Evolutionary conservation across 176 grass and related monocot genomes (phyloP).

Genomic region (Oryza meridionalis): DNA sequence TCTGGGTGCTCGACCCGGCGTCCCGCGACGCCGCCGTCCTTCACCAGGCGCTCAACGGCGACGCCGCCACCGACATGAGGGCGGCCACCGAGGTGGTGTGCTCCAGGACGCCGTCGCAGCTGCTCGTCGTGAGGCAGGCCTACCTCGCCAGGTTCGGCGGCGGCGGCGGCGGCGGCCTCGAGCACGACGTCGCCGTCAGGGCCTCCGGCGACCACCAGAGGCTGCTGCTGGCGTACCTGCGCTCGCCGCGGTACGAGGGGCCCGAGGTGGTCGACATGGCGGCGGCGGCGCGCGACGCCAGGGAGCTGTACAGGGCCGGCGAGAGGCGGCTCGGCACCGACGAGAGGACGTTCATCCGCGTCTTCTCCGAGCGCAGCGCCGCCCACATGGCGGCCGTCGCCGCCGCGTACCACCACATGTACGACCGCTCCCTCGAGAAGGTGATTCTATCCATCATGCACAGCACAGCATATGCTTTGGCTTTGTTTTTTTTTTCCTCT

Average conservation of each 20-base stretch:
- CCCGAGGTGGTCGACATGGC: slow-evolving; percentile 48
- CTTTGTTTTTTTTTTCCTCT: background rate
- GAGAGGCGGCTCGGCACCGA: slow-evolving; percentile 81
- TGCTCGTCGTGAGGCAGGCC: slow-evolving; percentile 56
- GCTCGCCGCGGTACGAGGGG: slow-evolving; percentile 47
- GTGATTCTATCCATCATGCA: slow-evolving; percentile 6
- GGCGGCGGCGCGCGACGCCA: slow-evolving; percentile 52
- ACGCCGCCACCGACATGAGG: slow-evolving; percentile 47
- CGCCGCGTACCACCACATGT: slow-evolving; percentile 55
- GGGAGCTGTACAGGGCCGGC: slow-evolving; percentile 71
- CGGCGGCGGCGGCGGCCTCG: slow-evolving; percentile 42
- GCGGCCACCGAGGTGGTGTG: slow-evolving; percentile 81
- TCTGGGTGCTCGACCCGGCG: slow-evolving; percentile 86
- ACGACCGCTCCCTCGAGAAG: slow-evolving; percentile 54
- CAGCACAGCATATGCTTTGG: background rate
- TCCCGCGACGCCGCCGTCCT: slow-evolving; percentile 71
- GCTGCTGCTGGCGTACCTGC: slow-evolving; percentile 67
- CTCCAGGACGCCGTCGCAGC: slow-evolving; percentile 68
- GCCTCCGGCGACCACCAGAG: slow-evolving; percentile 81
- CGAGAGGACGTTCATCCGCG: slow-evolving; percentile 70
- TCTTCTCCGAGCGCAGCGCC: slow-evolving; percentile 67
- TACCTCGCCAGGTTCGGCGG: slow-evolving; percentile 59
- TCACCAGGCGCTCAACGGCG: slow-evolving; percentile 56
- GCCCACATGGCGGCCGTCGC: slow-evolving; percentile 75
- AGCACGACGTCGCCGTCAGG: slow-evolving; percentile 60